Conservation (phyloP, 495 filamentous ascomycete species). For the Penicillium parvum region DNA sequence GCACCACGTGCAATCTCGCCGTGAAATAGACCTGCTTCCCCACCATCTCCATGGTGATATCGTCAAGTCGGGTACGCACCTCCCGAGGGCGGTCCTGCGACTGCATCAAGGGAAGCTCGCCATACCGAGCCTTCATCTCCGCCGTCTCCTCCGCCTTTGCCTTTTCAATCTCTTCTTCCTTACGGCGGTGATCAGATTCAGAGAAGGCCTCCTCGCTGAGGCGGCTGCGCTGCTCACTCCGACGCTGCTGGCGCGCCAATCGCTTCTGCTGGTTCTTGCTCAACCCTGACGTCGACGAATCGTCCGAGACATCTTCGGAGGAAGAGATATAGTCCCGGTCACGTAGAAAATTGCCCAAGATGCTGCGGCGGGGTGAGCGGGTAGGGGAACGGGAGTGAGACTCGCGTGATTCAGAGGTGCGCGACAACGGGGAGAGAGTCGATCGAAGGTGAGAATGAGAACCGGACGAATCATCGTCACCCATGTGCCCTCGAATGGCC, state of each 20-base stretch:
- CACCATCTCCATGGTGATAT: conserved; percentile 51
- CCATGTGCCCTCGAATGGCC: conserved; percentile 25
- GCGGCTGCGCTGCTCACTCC: conserved; percentile 41
- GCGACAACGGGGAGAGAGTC: conserved; percentile 11
- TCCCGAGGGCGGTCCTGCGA: conserved; percentile 34
- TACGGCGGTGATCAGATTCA: conserved; percentile 41
- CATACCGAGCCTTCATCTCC: conserved; percentile 59
- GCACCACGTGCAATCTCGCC: conserved; percentile 77
- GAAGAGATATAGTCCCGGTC: conserved; percentile 41
- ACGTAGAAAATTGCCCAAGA: conserved; percentile 38
- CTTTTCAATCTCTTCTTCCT: conserved; percentile 41
- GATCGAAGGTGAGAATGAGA: conserved; percentile 16
- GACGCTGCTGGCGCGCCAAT: conserved; percentile 41
- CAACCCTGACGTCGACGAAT: conserved; percentile 32
- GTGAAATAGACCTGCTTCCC: conserved; percentile 70
- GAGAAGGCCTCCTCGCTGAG: conserved; percentile 50
- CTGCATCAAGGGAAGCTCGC: conserved; percentile 52
- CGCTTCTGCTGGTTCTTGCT: conserved; percentile 55
- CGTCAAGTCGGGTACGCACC: conserved; percentile 44
- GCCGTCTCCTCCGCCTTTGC: conserved; percentile 35
- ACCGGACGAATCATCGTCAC: conserved; percentile 22
- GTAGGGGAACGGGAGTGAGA: conserved; percentile 8
- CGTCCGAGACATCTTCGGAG: conserved; percentile 47
- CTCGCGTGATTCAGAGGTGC: conserved; percentile 17
- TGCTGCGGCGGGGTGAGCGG: conserved; percentile 37